Evolutionary conservation across 345 rosid genomes (phyloP).

Genomic region (Eucalyptus viminalis): DNA sequence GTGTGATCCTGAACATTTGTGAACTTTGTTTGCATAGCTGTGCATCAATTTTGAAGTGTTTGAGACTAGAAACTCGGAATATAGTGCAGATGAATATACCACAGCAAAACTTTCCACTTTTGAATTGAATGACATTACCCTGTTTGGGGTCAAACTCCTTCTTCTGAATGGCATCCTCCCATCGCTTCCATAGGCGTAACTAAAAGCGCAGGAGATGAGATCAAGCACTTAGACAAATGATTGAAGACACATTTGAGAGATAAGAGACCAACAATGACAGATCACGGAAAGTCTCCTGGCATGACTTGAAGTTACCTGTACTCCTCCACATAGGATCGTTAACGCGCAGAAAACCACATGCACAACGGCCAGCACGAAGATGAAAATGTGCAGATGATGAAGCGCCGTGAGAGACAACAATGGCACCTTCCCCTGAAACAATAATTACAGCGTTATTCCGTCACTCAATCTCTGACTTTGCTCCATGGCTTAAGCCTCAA

Average conservation of each 20-base stretch:
- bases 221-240: not conserved
- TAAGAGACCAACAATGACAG: not conserved
- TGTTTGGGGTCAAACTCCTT: constrained; percentile 24
- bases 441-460: not conserved
- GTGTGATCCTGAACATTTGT: constrained; percentile 58
- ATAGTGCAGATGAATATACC: not conserved
- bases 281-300: not conserved
- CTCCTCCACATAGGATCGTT: constrained; percentile 69
- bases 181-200: constrained; percentile 73
- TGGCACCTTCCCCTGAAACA: constrained; percentile 53
- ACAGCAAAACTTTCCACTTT: not conserved
- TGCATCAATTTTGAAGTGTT: not conserved
- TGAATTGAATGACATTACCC: constrained; percentile 8
- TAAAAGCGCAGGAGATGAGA: not conserved
- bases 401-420: constrained; percentile 53
- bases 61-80: not conserved
- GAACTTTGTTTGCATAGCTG: constrained; percentile 25
- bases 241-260: not conserved
- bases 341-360: constrained; percentile 69
- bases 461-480: not conserved
- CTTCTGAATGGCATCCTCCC: constrained; percentile 53
- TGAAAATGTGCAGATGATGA: constrained; percentile 81
- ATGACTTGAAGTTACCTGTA: constrained; percentile 26
- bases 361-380: constrained; percentile 63
- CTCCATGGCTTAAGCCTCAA: not conserved